These are phyloP conservation scores for Tulasnella sp. DNA, from an alignment of 768 basidiomycete genomes.

Conservation along the genomic window DNA sequence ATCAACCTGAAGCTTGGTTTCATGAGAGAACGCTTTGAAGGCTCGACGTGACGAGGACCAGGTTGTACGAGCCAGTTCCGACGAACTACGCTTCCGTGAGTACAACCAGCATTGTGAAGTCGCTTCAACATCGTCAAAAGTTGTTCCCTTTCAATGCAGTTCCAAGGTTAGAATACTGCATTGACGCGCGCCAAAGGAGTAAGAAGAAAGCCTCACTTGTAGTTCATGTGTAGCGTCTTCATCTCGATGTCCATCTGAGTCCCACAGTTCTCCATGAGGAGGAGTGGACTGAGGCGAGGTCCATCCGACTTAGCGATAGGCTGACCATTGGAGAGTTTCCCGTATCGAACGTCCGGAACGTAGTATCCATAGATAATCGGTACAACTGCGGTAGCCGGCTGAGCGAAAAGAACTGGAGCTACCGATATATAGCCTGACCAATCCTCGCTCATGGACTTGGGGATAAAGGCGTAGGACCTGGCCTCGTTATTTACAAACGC, in stretches of 20 bases:
- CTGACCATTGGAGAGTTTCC: background rate
- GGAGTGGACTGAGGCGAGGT: too few species aligned
- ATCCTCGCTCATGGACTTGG: background rate
- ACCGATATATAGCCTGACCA: background rate
- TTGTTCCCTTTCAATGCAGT: background rate
- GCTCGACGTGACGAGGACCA: constrained; percentile 6
- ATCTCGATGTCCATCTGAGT: background rate
- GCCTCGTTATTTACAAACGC: background rate
- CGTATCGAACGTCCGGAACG: background rate
- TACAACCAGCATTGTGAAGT: background rate
- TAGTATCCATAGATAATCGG: constrained; percentile 10
- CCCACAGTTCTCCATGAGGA: constrained; percentile 8
- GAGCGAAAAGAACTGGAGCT: background rate
- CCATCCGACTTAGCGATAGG: too few species aligned
- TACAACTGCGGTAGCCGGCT: background rate
- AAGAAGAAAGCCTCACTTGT: background rate
- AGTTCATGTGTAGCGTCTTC: background rate
- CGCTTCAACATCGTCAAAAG: constrained; percentile 3
- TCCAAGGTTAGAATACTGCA: background rate
- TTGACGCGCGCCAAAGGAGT: background rate
- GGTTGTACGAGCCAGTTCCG: constrained; percentile 13
- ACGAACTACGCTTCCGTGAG: background rate
- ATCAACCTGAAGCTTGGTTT: constrained; percentile 7
- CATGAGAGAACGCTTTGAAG: background rate
- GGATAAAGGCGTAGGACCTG: background rate